Evolutionary conservation across 2,329 filamentous ascomycete genomes (phyloP).

Genomic region (Pseudogymnoascus sp.): DNA sequence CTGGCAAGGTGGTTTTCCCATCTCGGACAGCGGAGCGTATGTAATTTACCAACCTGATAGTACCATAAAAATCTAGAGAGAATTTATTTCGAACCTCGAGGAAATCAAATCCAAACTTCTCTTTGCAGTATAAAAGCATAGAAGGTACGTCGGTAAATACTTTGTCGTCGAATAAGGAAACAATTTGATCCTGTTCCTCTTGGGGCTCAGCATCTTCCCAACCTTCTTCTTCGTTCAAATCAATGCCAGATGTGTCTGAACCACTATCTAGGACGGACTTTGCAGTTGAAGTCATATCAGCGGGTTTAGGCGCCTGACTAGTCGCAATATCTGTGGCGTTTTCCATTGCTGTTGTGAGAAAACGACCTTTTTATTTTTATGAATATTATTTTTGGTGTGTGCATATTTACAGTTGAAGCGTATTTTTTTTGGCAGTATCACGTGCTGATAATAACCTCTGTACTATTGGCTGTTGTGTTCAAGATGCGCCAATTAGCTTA

Average conservation of each 20-base stretch:
- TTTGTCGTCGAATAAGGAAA: constrained; percentile 60
- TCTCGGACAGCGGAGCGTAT: constrained; percentile 39
- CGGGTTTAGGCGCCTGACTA: neutral
- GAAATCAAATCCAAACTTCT: constrained; percentile 60
- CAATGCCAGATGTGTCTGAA: constrained; percentile 35
- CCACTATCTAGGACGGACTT: constrained; percentile 19
- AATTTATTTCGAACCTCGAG: constrained; percentile 47
- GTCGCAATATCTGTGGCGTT: constrained; percentile 1
- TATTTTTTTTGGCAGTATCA: constrained; percentile 3
- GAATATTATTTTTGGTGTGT: neutral
- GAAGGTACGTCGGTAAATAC: constrained; percentile 54
- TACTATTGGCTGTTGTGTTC: neutral
- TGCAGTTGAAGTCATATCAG: neutral
- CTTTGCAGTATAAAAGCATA: constrained; percentile 63
- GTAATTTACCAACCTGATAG: constrained; percentile 69
- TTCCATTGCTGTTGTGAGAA: constrained; percentile 6
- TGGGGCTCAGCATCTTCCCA: constrained; percentile 56
- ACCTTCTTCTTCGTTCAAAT: constrained; percentile 39
- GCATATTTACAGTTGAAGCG: neutral
- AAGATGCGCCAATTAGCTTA: neutral
- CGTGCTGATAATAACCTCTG: constrained; percentile 1
- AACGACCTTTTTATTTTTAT: constrained; percentile 1
- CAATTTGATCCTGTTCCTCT: constrained; percentile 51
- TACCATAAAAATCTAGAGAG: constrained; percentile 63
- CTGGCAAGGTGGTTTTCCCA: constrained; percentile 30